A percentile compares a stretch with the other conserved stretches of the same genome.
Evolutionary conservation across 2,329 filamentous ascomycete genomes (phyloP).

Genomic region (Colletotrichum aenigma): DNA sequence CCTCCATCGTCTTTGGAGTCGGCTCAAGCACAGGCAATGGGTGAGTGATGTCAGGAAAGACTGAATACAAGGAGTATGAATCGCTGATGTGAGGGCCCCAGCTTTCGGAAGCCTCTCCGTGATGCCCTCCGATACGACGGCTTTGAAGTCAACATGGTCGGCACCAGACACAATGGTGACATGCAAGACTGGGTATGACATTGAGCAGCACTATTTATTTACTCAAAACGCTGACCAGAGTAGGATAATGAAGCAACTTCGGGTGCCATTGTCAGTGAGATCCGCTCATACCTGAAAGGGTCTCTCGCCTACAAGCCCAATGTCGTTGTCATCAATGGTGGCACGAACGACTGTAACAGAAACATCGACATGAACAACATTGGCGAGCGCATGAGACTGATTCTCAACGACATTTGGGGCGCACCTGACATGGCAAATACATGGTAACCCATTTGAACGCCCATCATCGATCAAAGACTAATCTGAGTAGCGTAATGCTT

Average conservation of each 20-base stretch:
- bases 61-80: background rate
- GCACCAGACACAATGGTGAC: background rate
- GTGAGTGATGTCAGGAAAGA: background rate
- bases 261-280: background rate
- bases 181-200: background rate
- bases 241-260: background rate
- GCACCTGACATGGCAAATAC: background rate
- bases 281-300: background rate
- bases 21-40: background rate
- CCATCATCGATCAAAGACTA: background rate
- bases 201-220: fast-evolving
- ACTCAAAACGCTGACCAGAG: background rate
- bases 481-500: background rate
- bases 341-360: background rate
- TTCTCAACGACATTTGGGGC: fast-evolving
- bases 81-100: fast-evolving
- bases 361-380: background rate
- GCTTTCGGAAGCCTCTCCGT: background rate
- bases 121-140: background rate
- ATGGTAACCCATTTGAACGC: background rate
- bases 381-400: background rate
- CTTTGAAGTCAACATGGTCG: background rate
- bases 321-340: background rate
- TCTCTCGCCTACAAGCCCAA: background rate
- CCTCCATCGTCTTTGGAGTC: background rate